These are phyloP conservation scores for Russula lepida DNA, from an alignment of 768 basidiomycete genomes.

Conservation along the genomic window DNA sequence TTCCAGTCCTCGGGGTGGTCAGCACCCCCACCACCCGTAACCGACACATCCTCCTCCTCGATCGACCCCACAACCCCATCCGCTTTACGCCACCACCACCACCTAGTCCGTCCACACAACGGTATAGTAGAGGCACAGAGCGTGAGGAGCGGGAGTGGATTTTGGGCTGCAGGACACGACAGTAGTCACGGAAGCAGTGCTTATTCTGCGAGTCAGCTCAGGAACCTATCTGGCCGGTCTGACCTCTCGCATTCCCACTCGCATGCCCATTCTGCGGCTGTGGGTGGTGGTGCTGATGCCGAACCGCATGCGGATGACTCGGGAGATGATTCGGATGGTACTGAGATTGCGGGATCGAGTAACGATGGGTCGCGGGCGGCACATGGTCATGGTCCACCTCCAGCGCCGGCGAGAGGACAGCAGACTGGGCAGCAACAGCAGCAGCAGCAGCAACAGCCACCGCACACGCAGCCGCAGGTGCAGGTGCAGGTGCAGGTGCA, in stretches of 20 bases:
- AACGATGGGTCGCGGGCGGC: conserved; percentile 27
- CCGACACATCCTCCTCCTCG: conserved; percentile 22
- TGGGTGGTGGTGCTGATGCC: not conserved
- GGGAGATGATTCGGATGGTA: conserved; percentile 52
- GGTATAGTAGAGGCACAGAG: conserved; percentile 31
- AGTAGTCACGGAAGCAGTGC: conserved; percentile 49
- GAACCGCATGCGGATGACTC: conserved; percentile 44
- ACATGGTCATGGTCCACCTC: not conserved
- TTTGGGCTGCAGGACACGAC: conserved; percentile 53
- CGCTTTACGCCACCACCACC: not conserved
- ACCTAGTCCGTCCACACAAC: not conserved
- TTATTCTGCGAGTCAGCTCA: conserved; percentile 33
- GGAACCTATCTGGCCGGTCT: conserved; percentile 2
- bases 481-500: not conserved
- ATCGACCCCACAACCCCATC: conserved; percentile 1
- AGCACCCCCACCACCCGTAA: conserved; percentile 34
- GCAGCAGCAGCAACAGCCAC: not conserved
- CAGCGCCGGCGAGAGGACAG: not conserved
- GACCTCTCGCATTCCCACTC: conserved; percentile 10
- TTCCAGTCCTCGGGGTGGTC: conserved; percentile 82
- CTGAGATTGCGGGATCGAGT: conserved; percentile 40
- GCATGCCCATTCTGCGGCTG: not conserved
- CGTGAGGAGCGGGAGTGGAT: conserved; percentile 64
- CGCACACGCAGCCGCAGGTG: not conserved
- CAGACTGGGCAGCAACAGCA: not conserved